Evolutionary conservation across 2,329 filamentous ascomycete species (phyloP).

Genomic region (Fusarium annulatum): DNA sequence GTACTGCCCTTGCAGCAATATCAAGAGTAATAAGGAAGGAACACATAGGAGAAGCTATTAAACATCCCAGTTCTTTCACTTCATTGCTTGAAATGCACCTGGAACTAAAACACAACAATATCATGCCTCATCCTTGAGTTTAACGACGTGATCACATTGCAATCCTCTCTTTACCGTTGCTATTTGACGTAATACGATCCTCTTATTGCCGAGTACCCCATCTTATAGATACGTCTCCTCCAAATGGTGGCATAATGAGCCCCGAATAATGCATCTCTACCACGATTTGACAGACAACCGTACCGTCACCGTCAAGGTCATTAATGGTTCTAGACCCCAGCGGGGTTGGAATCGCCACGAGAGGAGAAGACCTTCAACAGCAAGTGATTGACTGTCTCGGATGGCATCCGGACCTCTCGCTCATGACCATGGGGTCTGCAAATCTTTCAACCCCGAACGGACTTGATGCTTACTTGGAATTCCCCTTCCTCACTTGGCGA

Average conservation of each 20-base stretch:
- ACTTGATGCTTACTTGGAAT: not conserved
- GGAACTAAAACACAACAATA: constrained; percentile 4
- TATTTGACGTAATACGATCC: not conserved
- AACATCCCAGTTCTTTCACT: not conserved
- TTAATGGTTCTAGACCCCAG: constrained; percentile 19
- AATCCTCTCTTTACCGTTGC: not conserved
- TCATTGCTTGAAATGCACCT: constrained; percentile 1
- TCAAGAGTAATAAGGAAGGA: constrained; percentile 1
- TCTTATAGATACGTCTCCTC: not conserved
- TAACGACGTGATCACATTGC: not conserved
- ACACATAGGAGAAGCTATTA: not conserved
- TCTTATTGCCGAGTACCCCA: not conserved
- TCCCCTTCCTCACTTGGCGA: not conserved
- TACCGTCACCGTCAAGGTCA: not conserved
- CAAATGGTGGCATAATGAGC: constrained; percentile 19
- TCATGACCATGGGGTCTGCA: constrained; percentile 26
- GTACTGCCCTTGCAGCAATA: constrained; percentile 9
- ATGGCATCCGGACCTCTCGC: constrained; percentile 32
- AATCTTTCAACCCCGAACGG: constrained; percentile 1
- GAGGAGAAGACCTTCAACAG: not conserved
- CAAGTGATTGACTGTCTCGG: constrained; percentile 24
- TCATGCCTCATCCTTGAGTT: constrained; percentile 7
- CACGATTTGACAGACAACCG: constrained; percentile 14
- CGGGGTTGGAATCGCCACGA: constrained; percentile 19
- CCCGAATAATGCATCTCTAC: constrained; percentile 7